Base-by-base conservation (phyloP, 2,329 filamentous ascomycete species). In the Plectosphaerella plurivora region DNA sequence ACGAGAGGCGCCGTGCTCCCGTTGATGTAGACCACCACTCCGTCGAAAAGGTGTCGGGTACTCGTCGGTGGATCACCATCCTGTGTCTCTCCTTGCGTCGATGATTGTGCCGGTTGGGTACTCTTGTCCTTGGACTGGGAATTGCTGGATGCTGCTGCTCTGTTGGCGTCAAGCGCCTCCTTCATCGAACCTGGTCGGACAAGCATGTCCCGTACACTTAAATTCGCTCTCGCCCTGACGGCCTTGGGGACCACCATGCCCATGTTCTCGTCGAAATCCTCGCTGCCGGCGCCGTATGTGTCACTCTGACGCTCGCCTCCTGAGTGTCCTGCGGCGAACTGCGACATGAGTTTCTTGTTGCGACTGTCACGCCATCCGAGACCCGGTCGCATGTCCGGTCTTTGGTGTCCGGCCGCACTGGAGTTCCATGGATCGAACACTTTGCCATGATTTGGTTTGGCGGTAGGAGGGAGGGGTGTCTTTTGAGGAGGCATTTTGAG, bases 21-120 rank as follows among this genome's bases (percentile, higher is more conserved):
- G 68, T 96, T 96, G 68, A 97, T 81, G 71, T 93, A 94, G 61
- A 96, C 80, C 49, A 82, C 85, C 20, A 91, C 77, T 15, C 84
- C 82, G 45, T 81, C 71, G 65, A 97, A 92, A 50, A 95, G 79
- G 46, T 73, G 63, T 58, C 61, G 65, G 56, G 39, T 60, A 54
- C 47, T 59, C 16, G 59, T 53, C 9, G 28, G 28, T 33, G 28
- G 28, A 18, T 56, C 56, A 44, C 68, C 65, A n/a, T 65, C 66
- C 3, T 55, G 56, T 14, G 41, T 8, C 41, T 44, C 41, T 9
- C 28, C 28, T 33, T 33, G 28, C 28, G 28, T 33, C 8, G 28
- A 33, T 12, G 28, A 12, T 8, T 33, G 28, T 33, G 11, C 11
- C 7, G 4, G 8, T 33, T 4, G 8, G 8, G 28, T 33, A 52